Conservation (phyloP, 2,329 filamentous ascomycete species). For the Paraconiothyrium sp. region DNA sequence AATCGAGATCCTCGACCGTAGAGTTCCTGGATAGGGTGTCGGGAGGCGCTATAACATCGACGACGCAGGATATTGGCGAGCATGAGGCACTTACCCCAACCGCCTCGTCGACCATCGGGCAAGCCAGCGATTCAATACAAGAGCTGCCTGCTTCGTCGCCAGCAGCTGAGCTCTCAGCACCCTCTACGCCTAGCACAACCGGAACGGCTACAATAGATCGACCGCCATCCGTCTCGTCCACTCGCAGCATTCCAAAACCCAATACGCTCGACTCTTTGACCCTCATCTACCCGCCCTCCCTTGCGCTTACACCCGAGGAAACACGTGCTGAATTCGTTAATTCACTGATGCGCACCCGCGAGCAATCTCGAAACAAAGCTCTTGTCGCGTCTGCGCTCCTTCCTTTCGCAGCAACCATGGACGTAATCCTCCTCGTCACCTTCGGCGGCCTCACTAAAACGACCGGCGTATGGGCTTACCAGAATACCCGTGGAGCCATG, state of each 20-base stretch:
- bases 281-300: conserved; percentile 51
- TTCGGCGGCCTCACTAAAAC: conserved; percentile 51
- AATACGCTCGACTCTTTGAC: conserved; percentile 52
- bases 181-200: neutral
- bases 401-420: conserved; percentile 49
- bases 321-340: conserved; percentile 55
- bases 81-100: conserved; percentile 18
- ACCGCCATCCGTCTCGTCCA: conserved; percentile 29
- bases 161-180: conserved; percentile 27
- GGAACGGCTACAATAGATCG: neutral
- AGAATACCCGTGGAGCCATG: conserved; percentile 58
- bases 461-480: conserved; percentile 49
- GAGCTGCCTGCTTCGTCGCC: neutral
- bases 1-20: conserved; percentile 54
- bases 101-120: conserved; percentile 12
- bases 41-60: conserved; percentile 23
- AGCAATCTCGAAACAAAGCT: conserved; percentile 54
- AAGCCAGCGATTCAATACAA: neutral
- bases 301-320: conserved; percentile 39
- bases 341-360: conserved; percentile 53
- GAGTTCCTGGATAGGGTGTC: conserved; percentile 56
- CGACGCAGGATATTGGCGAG: conserved; percentile 11
- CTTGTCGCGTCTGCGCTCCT: conserved; percentile 55
- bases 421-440: conserved; percentile 48
- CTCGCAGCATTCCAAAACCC: conserved; percentile 39